Conservation (phyloP, 371 early-diverging fungal species). For the Mucor ambiguus region DNA sequence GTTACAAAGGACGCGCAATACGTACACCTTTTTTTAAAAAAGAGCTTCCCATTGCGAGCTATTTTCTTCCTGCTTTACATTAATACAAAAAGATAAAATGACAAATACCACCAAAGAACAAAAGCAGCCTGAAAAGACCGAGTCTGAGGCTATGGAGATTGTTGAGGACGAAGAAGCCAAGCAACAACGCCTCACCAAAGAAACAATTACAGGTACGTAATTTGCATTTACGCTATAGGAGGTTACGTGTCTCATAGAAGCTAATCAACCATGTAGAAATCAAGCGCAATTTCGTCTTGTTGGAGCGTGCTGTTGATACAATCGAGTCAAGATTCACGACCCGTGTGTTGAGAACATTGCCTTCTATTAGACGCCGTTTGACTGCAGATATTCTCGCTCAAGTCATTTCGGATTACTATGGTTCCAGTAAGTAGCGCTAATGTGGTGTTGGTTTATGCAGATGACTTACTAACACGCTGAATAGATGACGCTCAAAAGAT, state of each 20-base stretch:
- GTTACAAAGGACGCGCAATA: conserved; percentile 17
- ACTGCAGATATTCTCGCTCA: conserved; percentile 67
- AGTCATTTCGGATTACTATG: conserved; percentile 62
- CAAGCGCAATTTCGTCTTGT: conserved; percentile 75
- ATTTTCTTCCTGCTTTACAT: neutral
- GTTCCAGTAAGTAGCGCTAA: conserved; percentile 52
- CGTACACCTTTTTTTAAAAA: conserved; percentile 10
- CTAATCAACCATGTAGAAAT: conserved; percentile 62
- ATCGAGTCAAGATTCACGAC: conserved; percentile 87
- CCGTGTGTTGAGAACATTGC: conserved; percentile 83
- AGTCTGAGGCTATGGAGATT: conserved; percentile 46
- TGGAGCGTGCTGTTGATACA: conserved; percentile 84
- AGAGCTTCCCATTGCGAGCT: conserved; percentile 4
- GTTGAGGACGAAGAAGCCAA: conserved; percentile 46
- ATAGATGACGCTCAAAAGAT: conserved; percentile 38
- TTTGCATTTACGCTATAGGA: neutral
- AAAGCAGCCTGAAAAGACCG: conserved; percentile 25
- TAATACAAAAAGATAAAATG: conserved; percentile 3
- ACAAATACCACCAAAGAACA: conserved; percentile 29
- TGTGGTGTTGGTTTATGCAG: neutral
- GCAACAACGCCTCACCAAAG: conserved; percentile 45
- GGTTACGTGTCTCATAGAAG: neutral
- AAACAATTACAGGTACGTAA: conserved; percentile 36
- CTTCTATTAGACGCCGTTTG: conserved; percentile 79
- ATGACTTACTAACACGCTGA: neutral